Evolutionary conservation across 495 filamentous ascomycete genomes (phyloP).

Genomic region (Penicillium coprophilum): DNA sequence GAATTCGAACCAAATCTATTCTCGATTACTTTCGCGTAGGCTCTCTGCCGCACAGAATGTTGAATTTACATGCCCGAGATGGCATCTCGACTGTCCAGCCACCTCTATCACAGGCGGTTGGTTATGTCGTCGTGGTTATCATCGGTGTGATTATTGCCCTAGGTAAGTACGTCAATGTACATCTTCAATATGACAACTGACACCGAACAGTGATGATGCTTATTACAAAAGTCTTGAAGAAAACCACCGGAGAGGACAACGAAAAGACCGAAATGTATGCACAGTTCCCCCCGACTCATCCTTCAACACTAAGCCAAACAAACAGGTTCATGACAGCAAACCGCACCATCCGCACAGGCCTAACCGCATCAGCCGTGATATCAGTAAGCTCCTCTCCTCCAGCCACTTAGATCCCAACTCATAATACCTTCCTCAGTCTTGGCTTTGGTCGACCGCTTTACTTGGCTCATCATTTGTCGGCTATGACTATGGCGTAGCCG

Average conservation of each 20-base stretch:
- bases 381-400: constrained; percentile 24
- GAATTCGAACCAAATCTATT: neutral
- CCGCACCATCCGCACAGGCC: constrained; percentile 37
- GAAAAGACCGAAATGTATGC: constrained; percentile 43
- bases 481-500: constrained; percentile 37
- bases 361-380: constrained; percentile 42
- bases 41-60: constrained; percentile 12
- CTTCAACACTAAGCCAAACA: neutral
- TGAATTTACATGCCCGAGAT: constrained; percentile 19
- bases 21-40: neutral
- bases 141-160: constrained; percentile 35
- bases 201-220: constrained; percentile 37
- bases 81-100: constrained; percentile 27
- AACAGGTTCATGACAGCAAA: constrained; percentile 45
- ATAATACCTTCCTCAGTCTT: constrained; percentile 22
- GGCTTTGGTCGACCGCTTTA: constrained; percentile 38
- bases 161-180: constrained; percentile 14
- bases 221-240: constrained; percentile 34
- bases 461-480: constrained; percentile 35
- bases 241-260: constrained; percentile 41
- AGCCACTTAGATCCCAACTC: neutral
- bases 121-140: constrained; percentile 38
- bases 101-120: constrained; percentile 39
- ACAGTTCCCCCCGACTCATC: neutral
- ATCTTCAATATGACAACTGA: neutral